These are phyloP conservation scores for Polyporus tsugae DNA, from an alignment of 1,284 basidiomycete genomes.

Conservation along the genomic window DNA sequence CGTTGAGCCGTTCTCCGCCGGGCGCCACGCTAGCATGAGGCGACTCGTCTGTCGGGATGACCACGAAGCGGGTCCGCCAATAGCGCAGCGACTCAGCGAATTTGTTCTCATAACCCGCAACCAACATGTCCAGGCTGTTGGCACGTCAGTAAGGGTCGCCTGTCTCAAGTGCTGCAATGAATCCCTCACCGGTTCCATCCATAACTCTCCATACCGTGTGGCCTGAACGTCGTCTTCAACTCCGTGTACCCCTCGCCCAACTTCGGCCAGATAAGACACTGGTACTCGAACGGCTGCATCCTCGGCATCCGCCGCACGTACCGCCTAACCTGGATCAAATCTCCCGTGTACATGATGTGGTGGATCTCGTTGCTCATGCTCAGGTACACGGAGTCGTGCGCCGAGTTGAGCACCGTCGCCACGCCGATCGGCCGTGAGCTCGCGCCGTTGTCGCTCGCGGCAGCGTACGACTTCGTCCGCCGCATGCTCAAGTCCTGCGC, in stretches of 20 bases:
- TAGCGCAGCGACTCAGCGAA: conserved; percentile 87
- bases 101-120: conserved; percentile 86
- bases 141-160: not conserved
- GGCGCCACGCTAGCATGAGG: conserved; percentile 65
- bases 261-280: conserved; percentile 94
- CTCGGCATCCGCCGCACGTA: conserved; percentile 82
- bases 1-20: conserved; percentile 76
- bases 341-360: conserved; percentile 87
- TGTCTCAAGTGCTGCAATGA: not conserved
- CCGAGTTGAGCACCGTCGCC: conserved; percentile 72
- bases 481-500: conserved; percentile 43
- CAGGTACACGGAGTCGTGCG: conserved; percentile 85
- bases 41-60: conserved; percentile 85
- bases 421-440: conserved; percentile 70
- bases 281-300: conserved; percentile 76
- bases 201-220: conserved; percentile 82
- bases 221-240: conserved; percentile 77
- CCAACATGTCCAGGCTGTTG: conserved; percentile 79
- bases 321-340: conserved; percentile 88
- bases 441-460: conserved; percentile 61
- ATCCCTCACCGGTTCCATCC: conserved; percentile 77
- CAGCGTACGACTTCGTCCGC: conserved; percentile 62
- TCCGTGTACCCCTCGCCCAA: conserved; percentile 89
- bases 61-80: conserved; percentile 95
- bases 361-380: conserved; percentile 97